A percentile compares a stretch with the other conserved stretches of the same genome.
Evolutionary conservation across 768 basidiomycete genomes (phyloP).

Genomic region (Podaxis mareebaensis): DNA sequence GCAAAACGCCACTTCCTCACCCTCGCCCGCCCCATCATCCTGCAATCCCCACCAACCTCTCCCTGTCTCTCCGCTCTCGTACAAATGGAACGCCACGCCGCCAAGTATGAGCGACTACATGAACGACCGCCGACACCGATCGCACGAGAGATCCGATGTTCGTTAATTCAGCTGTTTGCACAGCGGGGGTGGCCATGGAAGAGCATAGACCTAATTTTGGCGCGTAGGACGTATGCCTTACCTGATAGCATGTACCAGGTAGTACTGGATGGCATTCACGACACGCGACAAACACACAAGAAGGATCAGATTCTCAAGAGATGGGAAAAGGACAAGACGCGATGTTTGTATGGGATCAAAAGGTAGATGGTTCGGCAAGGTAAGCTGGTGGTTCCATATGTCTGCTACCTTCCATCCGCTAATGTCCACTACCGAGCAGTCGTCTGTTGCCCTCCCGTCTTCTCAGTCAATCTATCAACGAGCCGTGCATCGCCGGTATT

Average conservation of each 20-base stretch:
- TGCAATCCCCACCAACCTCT: neutral
- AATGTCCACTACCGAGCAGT: conserved; percentile 47
- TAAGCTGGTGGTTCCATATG: neutral
- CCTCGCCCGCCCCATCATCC: conserved; percentile 6
- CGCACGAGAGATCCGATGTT: neutral
- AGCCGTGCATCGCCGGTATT: conserved; percentile 74
- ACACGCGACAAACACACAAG: neutral
- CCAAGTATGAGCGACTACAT: neutral
- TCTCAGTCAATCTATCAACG: conserved; percentile 59
- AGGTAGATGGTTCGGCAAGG: neutral
- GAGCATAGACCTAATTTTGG: neutral
- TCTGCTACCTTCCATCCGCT: neutral
- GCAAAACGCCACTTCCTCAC: neutral
- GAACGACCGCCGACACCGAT: neutral
- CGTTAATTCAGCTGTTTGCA: conserved; percentile 3
- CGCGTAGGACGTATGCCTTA: neutral
- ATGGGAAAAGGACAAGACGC: conserved; percentile 4
- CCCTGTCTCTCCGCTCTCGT: neutral
- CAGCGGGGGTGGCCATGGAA: neutral
- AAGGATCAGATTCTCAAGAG: neutral
- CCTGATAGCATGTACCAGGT: neutral
- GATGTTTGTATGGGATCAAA: neutral
- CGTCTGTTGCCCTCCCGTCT: conserved; percentile 58
- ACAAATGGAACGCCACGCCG: neutral
- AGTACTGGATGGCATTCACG: neutral